Evolutionary conservation across 768 basidiomycete species (phyloP), one percentile per base, ranked within the genome.

Genomic region (Pisolithus sp.): DNA sequence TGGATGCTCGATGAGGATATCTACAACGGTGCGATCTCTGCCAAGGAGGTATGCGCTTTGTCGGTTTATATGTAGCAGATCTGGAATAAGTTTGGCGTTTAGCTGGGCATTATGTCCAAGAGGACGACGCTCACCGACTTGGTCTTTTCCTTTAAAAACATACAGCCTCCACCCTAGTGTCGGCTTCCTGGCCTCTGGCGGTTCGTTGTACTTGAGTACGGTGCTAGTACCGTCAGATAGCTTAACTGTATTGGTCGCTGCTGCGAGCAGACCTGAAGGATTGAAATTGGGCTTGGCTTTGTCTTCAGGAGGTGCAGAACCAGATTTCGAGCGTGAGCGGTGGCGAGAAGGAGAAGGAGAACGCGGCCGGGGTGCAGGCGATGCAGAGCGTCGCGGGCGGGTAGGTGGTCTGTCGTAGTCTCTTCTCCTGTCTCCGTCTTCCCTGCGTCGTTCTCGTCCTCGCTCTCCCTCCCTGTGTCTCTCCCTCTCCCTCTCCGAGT

Each of bases 191-290:
- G 95, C 96, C 75, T 99, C 96, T 6, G 96, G 93, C 15, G 96
- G 96, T 68, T 99, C 96, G 56, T 98, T 94, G 67, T 99, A 99
- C 68, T 98, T 99, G 56, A 99, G 74, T 41, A 96, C 81, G 6
- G 87, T 85, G 59, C 74, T 83, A 47, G 80, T 80, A n/a, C 89
- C 91, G 62, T 90, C 84, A 7, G 74, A 71, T 30, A 81, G 76
- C 57, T 80, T 79, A 40, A 94, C 85, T 1, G 90, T 93, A 63
- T 99, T 98, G 2, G 96, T 98, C 62, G 90, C 96, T 4, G 95
- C 95, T 1, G 95, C 96, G 36, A 99, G 79, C 7, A 95, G 75
- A 12, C 96, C 96, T 18, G 93, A 96, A 5, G 80, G 78, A 15
- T 73, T 79, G 65, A 95, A 97, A 64, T 96, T 94, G 9, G 96